Base-by-base conservation (phyloP, 2,329 filamentous ascomycete species). In the Mariannaea elegans region DNA sequence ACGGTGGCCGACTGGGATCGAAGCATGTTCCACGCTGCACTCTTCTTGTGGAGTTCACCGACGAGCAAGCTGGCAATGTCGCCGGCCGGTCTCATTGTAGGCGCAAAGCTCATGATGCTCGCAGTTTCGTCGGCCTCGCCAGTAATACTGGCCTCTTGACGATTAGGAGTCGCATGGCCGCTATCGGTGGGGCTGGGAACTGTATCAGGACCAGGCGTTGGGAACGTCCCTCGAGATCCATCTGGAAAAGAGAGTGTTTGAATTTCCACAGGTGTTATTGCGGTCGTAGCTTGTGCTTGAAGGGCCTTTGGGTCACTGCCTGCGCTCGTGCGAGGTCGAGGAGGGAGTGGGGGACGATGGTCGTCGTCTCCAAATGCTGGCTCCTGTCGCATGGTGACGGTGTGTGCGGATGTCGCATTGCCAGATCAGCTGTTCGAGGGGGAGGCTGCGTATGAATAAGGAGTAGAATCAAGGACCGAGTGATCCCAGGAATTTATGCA, bases 11-110 rank as follows among this genome's bases (percentile, higher is more conserved):
- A 82, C 67, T 90, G 89, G 16, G 86, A 83, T 50, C 84, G 85
- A 23, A 93, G 78, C 48, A 90, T 77, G 65, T 84, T 84, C 86
- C 91, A 92, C 4, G 90, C 88, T 16, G 87, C 83, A 70, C 86
- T 92, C 68, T 84, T 86, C 59, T 83, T 83, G 65, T 86, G 85
- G 32, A 90, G 76, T 21, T 91, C 88, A 39, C 92, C 91, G 9
- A 87, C 88, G 44, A 97, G 84, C 18, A 97, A 81, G 71, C 94
- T 97, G 60, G 93, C 93, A 23, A 92, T 85, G 65, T 97, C 93
- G 3, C 87, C 88, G 1, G 82, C 83, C 16, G 82, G 84, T 36
- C 83, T 88, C 77, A 82, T 78, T 6, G 84, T 90, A 1, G 88
- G 88, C 29, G 86, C 84, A 70, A 86, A 85, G 77, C 89, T 92